These are phyloP conservation scores for Trametes meyenii DNA, from an alignment of 768 basidiomycete species.

Conservation along the genomic window DNA sequence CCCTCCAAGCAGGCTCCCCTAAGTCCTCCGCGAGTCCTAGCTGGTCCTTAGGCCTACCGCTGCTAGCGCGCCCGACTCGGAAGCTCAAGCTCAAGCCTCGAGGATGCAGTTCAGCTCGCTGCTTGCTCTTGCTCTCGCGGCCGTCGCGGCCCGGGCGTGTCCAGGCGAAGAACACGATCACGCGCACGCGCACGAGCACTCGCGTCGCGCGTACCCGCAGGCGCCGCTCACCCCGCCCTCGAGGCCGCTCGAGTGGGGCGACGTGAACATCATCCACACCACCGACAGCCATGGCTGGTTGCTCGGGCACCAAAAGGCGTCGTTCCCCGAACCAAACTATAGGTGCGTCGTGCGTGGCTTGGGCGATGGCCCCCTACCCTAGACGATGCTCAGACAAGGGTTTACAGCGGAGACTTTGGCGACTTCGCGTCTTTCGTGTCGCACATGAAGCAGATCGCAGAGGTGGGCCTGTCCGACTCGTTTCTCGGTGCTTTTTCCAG, in stretches of 20 bases:
- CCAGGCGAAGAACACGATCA: slow-evolving; percentile 37
- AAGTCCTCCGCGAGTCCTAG: not conserved
- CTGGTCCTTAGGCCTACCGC: not conserved
- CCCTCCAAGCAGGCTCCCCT: no score
- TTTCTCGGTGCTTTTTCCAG: not conserved
- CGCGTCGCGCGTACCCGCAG: slow-evolving; percentile 42
- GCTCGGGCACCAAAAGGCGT: slow-evolving; percentile 78
- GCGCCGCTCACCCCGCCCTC: slow-evolving; percentile 56
- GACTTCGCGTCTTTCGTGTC: slow-evolving; percentile 85
- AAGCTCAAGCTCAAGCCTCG: no score
- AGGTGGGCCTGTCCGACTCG: slow-evolving; percentile 38
- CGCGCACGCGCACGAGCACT: slow-evolving; percentile 29
- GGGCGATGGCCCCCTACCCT: not conserved
- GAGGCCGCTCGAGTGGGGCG: slow-evolving; percentile 79
- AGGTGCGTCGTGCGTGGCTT: slow-evolving; percentile 39
- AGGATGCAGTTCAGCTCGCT: slow-evolving; percentile 18
- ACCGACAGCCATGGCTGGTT: slow-evolving; percentile 87
- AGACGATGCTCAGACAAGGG: no score
- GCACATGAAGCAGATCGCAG: slow-evolving; percentile 78
- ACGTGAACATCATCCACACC: slow-evolving; percentile 85
- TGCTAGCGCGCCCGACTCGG: not conserved
- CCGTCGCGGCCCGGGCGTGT: slow-evolving; percentile 27
- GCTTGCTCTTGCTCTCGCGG: slow-evolving; percentile 21
- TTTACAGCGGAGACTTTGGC: slow-evolving; percentile 63
- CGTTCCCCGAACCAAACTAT: slow-evolving; percentile 78